Percentiles rank a stretch among this genome's conserved stretches.
Conservation (phyloP, 345 rosid genomes). For the Salix suchowensis region DNA sequence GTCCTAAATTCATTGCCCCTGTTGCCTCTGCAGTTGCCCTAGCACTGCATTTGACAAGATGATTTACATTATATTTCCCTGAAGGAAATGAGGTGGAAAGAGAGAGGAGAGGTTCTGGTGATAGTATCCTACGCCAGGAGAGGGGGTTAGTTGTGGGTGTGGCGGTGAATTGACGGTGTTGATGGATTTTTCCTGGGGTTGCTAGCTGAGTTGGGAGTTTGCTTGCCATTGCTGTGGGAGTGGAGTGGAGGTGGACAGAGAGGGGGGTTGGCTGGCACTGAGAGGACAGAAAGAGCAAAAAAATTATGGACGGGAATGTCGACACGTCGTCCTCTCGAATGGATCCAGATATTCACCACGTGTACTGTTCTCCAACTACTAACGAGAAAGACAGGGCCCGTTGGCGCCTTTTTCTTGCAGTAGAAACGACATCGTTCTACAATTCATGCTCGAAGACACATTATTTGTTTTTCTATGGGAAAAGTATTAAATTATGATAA, state of each 20-base stretch:
- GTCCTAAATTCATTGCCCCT: constrained; percentile 55
- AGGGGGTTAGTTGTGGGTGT: constrained; percentile 3
- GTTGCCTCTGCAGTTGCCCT: constrained; percentile 10
- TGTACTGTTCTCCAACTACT: background rate
- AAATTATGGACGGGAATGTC: constrained; percentile 27
- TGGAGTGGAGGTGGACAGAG: background rate
- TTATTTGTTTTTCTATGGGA: too few species aligned
- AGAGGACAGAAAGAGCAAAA: constrained; percentile 10
- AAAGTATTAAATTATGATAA: too few species aligned
- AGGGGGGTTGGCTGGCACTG: too few species aligned
- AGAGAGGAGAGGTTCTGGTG: constrained; percentile 29
- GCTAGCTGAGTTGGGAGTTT: constrained; percentile 53
- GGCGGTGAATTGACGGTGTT: background rate
- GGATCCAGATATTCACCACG: constrained; percentile 37
- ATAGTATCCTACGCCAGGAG: constrained; percentile 42
- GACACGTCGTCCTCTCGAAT: constrained; percentile 42
- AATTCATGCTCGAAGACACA: background rate
- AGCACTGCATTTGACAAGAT: constrained; percentile 28
- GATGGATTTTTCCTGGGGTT: constrained; percentile 33
- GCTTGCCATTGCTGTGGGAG: constrained; percentile 38
- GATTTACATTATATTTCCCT: constrained; percentile 26
- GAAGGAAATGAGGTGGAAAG: constrained; percentile 15
- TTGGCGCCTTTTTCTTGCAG: background rate
- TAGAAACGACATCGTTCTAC: background rate
- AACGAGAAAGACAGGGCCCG: background rate